phyloP scores from a whole-genome alignment of 805 yeast species.

The Yarrowia sp. region DNA sequence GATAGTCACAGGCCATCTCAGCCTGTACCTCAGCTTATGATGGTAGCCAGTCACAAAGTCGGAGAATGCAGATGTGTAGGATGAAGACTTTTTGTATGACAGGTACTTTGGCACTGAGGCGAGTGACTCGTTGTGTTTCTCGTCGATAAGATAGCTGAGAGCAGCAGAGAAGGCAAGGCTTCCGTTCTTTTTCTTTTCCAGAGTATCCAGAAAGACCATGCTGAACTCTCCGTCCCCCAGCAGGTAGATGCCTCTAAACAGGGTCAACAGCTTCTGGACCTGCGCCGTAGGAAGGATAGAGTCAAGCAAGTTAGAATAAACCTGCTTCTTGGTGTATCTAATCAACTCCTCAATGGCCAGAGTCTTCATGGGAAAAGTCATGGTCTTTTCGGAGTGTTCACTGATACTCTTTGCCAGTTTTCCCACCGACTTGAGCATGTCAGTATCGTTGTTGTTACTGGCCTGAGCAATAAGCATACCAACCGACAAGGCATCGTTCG shows the following conservation, averaged over 20 bases:
- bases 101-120: conserved; percentile 4
- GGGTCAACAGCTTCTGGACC: background rate
- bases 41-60: conserved; percentile 41
- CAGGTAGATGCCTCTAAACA: conserved; percentile 19
- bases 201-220: conserved; percentile 21
- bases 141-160: conserved; percentile 13
- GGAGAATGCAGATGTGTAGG: conserved; percentile 39
- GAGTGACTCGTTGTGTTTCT: conserved; percentile 10
- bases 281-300: conserved; percentile 12
- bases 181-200: conserved; percentile 18
- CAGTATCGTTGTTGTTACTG: conserved; percentile 6
- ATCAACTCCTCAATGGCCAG: conserved; percentile 12
- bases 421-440: conserved; percentile 14
- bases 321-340: conserved; percentile 14
- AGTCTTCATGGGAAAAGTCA: conserved; percentile 15
- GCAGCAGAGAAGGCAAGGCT: conserved; percentile 7
- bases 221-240: conserved; percentile 31
- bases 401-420: conserved; percentile 8
- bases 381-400: background rate
- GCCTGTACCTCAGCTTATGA: conserved; percentile 39
- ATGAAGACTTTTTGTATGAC: conserved; percentile 17
- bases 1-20: conserved; percentile 45
- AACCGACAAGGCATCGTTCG: conserved; percentile 22
- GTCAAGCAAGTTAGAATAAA: conserved; percentile 1
- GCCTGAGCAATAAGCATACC: conserved; percentile 32